These are phyloP conservation scores for Magnolia officinalis DNA, from an alignment of 164 flowering plant species.

Conservation along the genomic window DNA sequence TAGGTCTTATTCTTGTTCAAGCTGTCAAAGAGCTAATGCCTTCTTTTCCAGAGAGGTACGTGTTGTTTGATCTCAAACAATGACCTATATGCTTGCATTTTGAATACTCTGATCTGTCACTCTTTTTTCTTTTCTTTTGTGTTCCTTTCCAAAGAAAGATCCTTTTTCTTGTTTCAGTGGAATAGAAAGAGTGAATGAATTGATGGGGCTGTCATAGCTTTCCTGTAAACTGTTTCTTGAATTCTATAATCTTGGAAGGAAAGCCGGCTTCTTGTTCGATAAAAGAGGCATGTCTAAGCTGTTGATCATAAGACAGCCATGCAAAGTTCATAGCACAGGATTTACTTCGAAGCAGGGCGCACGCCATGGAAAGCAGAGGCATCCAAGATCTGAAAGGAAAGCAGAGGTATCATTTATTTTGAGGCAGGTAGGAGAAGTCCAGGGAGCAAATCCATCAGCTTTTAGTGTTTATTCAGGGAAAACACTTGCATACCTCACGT, in stretches of 20 bases:
- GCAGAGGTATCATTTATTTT: too few species aligned
- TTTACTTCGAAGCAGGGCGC: not conserved
- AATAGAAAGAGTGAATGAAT: conserved; percentile 13
- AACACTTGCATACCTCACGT: too few species aligned
- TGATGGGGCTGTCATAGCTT: conserved; percentile 17
- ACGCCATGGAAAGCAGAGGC: not conserved
- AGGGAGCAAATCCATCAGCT: too few species aligned
- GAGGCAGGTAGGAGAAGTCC: too few species aligned
- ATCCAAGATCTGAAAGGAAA: too few species aligned
- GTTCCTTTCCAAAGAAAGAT: not conserved
- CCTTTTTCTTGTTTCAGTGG: conserved; percentile 8
- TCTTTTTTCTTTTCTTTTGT: not conserved
- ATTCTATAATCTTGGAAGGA: not conserved
- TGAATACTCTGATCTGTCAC: not conserved
- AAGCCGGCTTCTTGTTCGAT: not conserved
- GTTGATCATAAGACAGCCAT: not conserved
- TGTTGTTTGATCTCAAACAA: not conserved
- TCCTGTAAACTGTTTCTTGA: too few species aligned
- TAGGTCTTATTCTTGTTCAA: conserved; percentile 9
- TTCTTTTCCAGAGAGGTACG: conserved; percentile 18
- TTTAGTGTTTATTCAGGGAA: too few species aligned
- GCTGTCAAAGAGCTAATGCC: conserved; percentile 19
- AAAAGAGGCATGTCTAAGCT: not conserved
- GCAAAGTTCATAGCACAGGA: not conserved
- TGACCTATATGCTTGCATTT: not conserved